Evolutionary conservation across 2,329 filamentous ascomycete species (phyloP).

Genomic region (Colletotrichum orbiculare): DNA sequence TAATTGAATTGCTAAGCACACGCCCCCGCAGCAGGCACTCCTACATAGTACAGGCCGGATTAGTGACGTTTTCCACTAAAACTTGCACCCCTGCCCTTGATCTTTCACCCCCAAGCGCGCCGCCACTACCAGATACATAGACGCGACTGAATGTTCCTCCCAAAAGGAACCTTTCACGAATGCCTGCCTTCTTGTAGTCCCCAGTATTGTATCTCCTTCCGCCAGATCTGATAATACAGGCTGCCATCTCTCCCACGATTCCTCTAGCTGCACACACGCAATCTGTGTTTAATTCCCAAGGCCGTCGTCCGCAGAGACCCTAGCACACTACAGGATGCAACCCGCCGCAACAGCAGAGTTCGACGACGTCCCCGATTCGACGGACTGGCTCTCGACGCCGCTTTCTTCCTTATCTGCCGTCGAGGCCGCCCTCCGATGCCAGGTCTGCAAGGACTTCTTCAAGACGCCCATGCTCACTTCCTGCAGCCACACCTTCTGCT

Average conservation of each 20-base stretch:
- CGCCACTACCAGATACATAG: constrained; percentile 10
- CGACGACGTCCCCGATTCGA: constrained; percentile 75
- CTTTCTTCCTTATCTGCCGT: constrained; percentile 75
- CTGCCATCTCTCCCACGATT: too few relatives aligned
- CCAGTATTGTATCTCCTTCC: too few relatives aligned
- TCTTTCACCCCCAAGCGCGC: constrained; percentile 17
- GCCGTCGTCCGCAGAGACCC: too few relatives aligned
- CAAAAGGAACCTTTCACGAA: neutral
- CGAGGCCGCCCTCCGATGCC: constrained; percentile 89
- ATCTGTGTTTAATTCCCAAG: too few relatives aligned
- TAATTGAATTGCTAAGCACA: constrained; percentile 34
- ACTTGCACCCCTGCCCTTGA: neutral
- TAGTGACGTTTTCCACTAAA: constrained; percentile 24
- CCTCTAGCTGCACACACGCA: too few relatives aligned
- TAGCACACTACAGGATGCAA: neutral
- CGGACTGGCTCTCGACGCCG: constrained; percentile 82
- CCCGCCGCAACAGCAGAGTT: constrained; percentile 44
- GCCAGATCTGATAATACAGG: too few relatives aligned
- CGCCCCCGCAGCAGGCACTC: neutral
- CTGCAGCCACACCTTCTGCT: constrained; percentile 97
- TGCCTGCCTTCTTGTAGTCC: neutral
- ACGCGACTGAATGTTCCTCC: constrained; percentile 19
- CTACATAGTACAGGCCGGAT: neutral
- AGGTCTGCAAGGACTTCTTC: constrained; percentile 99
- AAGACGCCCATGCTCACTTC: constrained; percentile 93